Evolutionary conservation across 1,284 basidiomycete species (phyloP).

Genomic region (Tilletia horrida): DNA sequence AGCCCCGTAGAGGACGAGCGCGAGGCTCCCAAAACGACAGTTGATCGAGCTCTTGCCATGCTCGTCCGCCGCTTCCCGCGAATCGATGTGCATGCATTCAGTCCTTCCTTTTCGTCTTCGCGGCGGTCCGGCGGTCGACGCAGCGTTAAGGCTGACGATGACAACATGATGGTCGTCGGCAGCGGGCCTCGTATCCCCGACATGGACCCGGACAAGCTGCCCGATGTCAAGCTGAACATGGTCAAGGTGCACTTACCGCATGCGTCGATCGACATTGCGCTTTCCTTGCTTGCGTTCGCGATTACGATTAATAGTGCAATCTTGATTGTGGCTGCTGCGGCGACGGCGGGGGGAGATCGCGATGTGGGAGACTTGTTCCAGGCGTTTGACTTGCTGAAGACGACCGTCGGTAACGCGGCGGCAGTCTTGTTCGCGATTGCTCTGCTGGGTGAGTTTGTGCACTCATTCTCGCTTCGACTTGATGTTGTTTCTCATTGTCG

Average conservation of each 20-base stretch:
- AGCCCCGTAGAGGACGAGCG: not conserved
- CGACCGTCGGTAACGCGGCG: conserved; percentile 33
- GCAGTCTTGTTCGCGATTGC: conserved; percentile 51
- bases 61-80: conserved; percentile 7
- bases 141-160: not conserved
- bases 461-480: no score
- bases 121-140: no score
- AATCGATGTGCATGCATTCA: not conserved
- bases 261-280: conserved; percentile 51
- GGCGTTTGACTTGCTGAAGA: conserved; percentile 44
- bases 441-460: conserved; percentile 25
- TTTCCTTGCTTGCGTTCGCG: conserved; percentile 51
- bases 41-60: not conserved
- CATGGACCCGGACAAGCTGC: conserved; percentile 2
- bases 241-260: conserved; percentile 47
- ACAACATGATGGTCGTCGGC: not conserved
- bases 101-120: conserved; percentile 20
- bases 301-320: conserved; percentile 79
- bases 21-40: not conserved
- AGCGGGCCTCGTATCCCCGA: not conserved
- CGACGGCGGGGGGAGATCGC: conserved; percentile 45
- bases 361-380: conserved; percentile 45
- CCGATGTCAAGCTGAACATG: not conserved
- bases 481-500: not conserved
- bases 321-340: conserved; percentile 61